phyloP scores from a whole-genome alignment of 164 flowering plant genomes.

The Chloranthus sessilifolius region DNA sequence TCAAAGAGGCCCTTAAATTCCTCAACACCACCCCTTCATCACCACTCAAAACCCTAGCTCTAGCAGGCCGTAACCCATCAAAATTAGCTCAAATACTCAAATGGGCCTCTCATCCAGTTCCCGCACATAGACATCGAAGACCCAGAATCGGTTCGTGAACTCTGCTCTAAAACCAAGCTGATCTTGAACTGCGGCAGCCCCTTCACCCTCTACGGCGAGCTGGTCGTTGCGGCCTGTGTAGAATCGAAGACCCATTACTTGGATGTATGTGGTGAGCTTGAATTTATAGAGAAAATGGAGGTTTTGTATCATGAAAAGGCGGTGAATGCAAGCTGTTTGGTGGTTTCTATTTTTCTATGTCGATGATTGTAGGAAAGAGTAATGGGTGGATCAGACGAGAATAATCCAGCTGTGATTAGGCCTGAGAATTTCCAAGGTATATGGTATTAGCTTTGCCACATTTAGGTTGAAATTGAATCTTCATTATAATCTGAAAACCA shows the following conservation, averaged over 20 bases:
- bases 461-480: too few relatives aligned
- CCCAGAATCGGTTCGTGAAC: conserved; percentile 41
- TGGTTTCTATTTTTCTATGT: too few relatives aligned
- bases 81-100: conserved; percentile 39
- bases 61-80: conserved; percentile 59
- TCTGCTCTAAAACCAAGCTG: conserved; percentile 46
- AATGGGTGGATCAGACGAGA: too few relatives aligned
- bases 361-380: too few relatives aligned
- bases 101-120: conserved; percentile 61
- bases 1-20: conserved; percentile 66
- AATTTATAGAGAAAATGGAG: conserved; percentile 86
- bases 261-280: conserved; percentile 85
- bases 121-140: conserved; percentile 51
- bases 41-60: conserved; percentile 51
- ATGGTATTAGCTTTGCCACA: too few relatives aligned
- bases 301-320: conserved; percentile 48
- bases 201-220: conserved; percentile 65
- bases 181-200: conserved; percentile 82
- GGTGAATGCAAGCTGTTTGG: conserved; percentile 44
- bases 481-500: too few relatives aligned
- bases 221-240: conserved; percentile 68
- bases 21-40: conserved; percentile 51
- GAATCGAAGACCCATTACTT: conserved; percentile 61
- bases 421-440: too few relatives aligned
- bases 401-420: too few relatives aligned